Evolutionary conservation across 345 rosid genomes (phyloP).

Genomic region (Arabis hirsuta): DNA sequence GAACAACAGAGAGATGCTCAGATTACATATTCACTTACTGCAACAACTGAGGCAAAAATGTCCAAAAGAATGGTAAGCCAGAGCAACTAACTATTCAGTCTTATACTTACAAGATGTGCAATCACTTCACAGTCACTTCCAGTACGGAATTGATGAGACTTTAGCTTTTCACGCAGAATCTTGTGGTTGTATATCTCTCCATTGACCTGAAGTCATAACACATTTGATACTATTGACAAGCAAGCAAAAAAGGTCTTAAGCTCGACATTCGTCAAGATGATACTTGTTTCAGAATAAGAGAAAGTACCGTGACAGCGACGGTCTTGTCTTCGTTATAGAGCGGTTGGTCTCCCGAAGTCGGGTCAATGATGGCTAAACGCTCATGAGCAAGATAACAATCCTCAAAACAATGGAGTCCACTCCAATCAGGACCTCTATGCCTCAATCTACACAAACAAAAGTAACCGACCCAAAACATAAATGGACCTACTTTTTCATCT

Average conservation of each 20-base stretch:
- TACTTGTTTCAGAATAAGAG: not conserved
- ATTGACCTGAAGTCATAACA: slow-evolving; percentile 55
- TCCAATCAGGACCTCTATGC: slow-evolving; percentile 90
- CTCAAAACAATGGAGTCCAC: slow-evolving; percentile 66
- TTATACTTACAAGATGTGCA: slow-evolving; percentile 75
- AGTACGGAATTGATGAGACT: slow-evolving; percentile 67
- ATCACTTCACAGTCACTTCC: slow-evolving; percentile 91
- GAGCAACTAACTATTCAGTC: not conserved
- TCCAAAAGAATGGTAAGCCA: not conserved
- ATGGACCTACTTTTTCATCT: not conserved
- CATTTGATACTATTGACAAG: not conserved
- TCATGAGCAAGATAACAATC: slow-evolving; percentile 80
- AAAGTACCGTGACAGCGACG: slow-evolving; percentile 66
- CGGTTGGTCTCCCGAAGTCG: slow-evolving; percentile 87
- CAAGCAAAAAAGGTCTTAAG: not conserved
- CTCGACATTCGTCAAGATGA: not conserved
- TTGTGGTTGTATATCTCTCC: slow-evolving; percentile 88
- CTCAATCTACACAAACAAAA: slow-evolving; percentile 52
- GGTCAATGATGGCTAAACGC: slow-evolving; percentile 77
- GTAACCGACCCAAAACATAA: slow-evolving; percentile 13
- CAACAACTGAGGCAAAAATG: not conserved
- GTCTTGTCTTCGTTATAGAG: slow-evolving; percentile 79
- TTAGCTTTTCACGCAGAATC: slow-evolving; percentile 55
- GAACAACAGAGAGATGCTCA: slow-evolving; percentile 16
- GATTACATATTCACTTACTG: not conserved